Base-by-base conservation (phyloP, 192 early-diverging fungal species). In the Chytriomyces confervae region DNA sequence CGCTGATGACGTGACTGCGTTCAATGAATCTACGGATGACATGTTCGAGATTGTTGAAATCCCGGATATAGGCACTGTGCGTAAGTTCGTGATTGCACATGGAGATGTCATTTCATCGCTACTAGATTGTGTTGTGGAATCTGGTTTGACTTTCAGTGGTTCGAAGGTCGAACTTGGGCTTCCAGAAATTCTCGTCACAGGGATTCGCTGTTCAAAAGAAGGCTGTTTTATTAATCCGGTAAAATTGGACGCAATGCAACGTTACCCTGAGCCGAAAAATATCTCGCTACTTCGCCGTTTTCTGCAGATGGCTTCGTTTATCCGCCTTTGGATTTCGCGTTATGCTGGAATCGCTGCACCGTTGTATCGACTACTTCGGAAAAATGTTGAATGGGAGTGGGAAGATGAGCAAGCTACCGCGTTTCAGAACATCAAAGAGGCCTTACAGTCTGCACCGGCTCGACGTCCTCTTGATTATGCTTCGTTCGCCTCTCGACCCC, bases 381-480 rank as follows among this genome's bases (percentile, higher is more conserved):
- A 63, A 63, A 29, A 29, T n/a, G 62, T 63, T n/a, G 8, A 10
- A 9, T 63, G 62, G 62, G 10, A 63, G 20, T 63, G 62, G 62
- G 23, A 29, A n/a, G 10, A 1, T n/a, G 2, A 11, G 1, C 62
- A 63, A 63, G 1, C 1, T 9, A 9, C 10, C 2, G 62, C 2
- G 16, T 63, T 63, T 23, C 23, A 63, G 36, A 23, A 10, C 1
- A n/a, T 63, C 62, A 63, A 63, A 23, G 23, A 10, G 10, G 62
- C 62, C 23, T 9, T 63, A 63, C n/a, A n/a, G n/a, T n/a, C 62
- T 10, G 62, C 62, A 27, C 62, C 62, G 20, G 62, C 36, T n/a
- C 62, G 5, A 1, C 10, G 9, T 9, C 10, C 10, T 23, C 62
- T 63, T 9, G 23, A 63, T 3, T 63, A 63, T 3, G 1, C 10